Evolutionary conservation across 2,329 filamentous ascomycete species (phyloP), one percentile per base, ranked within the genome.

Genomic region (Hymenoscyphus fructigenus): DNA sequence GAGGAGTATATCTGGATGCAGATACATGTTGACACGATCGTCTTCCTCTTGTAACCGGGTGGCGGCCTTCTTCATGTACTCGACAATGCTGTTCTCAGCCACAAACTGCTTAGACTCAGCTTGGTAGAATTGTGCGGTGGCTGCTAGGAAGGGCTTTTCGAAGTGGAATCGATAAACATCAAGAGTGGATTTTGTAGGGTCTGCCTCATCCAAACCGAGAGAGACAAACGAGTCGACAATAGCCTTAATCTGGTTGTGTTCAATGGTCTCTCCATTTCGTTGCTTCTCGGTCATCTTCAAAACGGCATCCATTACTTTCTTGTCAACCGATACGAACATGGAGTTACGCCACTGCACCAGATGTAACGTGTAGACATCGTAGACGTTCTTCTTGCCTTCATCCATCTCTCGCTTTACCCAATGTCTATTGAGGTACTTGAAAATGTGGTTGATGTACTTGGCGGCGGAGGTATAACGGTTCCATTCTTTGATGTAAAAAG

Each of bases 41-140:
- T 96, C 95, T 78, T 99, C 95, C 78, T 99, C 95, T 7, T 92
- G 87, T 66, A 99, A 80, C 36, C 95, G 89, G 53, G 87, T 80
- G 79, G 98, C 94, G 0, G 95, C 96, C 85, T 99, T 99, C 83
- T 98, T 98, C 95, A 99, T 98, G 80, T 98, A 99, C 76, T 99
- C 95, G 38, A 99, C 93, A 3, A 99, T 93, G 68, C 91, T 96
- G 77, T 99, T 99, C 78, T 98, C 94, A 12, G 93, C 91, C 38
- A 99, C 88, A 75, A 99, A 99, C 68, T 93, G 90, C 73, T 92
- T 92, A 23, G 95, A 98, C 77, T 99, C 96, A 57, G 90, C 88
- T 72, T 92, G 85, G 77, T 99, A 99, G 80, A 97, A 99, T 34
- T 84, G 80, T 72, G 86, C 87, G 10, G 95, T 99, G 2, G 93